Percentiles rank a stretch among this genome's conserved stretches.
phyloP scores from a whole-genome alignment of 108 stramenopile species.

The Skeletonema marinoi region DNA sequence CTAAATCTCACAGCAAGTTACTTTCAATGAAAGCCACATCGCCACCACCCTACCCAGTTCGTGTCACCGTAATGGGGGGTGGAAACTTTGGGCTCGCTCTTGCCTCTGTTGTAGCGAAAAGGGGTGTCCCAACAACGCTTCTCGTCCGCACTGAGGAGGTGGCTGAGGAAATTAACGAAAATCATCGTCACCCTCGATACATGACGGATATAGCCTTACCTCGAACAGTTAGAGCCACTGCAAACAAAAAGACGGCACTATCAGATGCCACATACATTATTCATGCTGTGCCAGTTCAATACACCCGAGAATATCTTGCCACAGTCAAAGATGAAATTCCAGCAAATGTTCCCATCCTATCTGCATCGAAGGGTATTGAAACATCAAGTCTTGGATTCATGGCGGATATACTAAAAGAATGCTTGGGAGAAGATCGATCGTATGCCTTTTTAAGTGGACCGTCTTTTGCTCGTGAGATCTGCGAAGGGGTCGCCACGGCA shows the following conservation, averaged over 20 bases:
- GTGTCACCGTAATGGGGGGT: conserved; percentile 92
- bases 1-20: not conserved
- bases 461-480: conserved; percentile 94
- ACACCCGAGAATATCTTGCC: conserved; percentile 77
- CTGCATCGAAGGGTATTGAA: conserved; percentile 94
- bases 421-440: conserved; percentile 86
- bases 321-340: conserved; percentile 74
- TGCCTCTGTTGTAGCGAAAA: conserved; percentile 78
- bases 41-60: conserved; percentile 41
- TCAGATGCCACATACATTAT: conserved; percentile 92
- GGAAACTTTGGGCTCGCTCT: conserved; percentile 96
- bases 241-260: conserved; percentile 76
- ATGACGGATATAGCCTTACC: conserved; percentile 83
- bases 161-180: conserved; percentile 81
- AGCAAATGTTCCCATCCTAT: conserved; percentile 70
- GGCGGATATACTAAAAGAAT: conserved; percentile 89
- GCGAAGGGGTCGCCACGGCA: conserved; percentile 91
- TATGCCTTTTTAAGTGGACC: conserved; percentile 95
- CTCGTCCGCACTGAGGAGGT: conserved; percentile 82
- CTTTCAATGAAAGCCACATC: not conserved
- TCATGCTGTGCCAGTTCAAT: conserved; percentile 95
- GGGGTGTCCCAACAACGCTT: conserved; percentile 83
- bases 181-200: conserved; percentile 89
- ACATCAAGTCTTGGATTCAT: conserved; percentile 90
- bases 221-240: conserved; percentile 75